A percentile compares a stretch with the other conserved stretches of the same genome.
phyloP scores from a whole-genome alignment of 148 eudicot genomes.

The Drosera capensis region DNA sequence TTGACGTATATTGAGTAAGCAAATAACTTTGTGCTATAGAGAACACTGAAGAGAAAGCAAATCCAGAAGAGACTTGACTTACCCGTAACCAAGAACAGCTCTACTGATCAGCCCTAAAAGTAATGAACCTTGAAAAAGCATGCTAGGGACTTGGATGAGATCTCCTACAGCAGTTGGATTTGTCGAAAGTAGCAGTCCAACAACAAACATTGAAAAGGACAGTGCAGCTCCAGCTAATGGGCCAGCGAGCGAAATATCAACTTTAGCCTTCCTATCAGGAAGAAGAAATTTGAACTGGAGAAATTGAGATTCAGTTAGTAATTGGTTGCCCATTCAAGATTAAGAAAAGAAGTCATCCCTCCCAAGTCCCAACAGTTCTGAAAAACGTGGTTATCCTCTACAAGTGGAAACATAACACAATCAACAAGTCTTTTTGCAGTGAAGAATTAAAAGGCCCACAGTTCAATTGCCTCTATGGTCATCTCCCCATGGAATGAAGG shows the following conservation, averaged over 20 bases:
- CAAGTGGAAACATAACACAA: no score
- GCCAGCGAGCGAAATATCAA: constrained; percentile 89
- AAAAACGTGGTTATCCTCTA: no score
- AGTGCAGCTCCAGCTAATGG: constrained; percentile 87
- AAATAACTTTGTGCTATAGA: background rate
- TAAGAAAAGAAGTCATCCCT: background rate
- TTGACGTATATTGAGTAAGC: constrained; percentile 3
- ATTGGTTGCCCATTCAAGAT: no score
- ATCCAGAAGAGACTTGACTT: no score
- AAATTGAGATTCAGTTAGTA: constrained; percentile 10
- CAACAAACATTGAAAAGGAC: constrained; percentile 76
- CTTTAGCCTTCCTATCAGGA: constrained; percentile 76
- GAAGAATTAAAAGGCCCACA: no score
- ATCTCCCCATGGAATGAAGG: no score
- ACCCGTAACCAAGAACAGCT: constrained; percentile 81
- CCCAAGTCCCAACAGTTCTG: no score
- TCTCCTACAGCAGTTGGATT: constrained; percentile 66
- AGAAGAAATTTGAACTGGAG: constrained; percentile 87
- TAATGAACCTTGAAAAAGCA: constrained; percentile 90
- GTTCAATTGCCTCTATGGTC: no score
- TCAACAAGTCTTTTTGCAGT: no score
- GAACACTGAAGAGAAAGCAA: constrained; percentile 3
- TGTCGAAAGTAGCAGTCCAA: constrained; percentile 77
- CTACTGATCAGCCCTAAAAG: constrained; percentile 90
- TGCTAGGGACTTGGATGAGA: constrained; percentile 82